Evolutionary conservation across 257 asterid species (phyloP).

Genomic region (Gentiana macrophylla): DNA sequence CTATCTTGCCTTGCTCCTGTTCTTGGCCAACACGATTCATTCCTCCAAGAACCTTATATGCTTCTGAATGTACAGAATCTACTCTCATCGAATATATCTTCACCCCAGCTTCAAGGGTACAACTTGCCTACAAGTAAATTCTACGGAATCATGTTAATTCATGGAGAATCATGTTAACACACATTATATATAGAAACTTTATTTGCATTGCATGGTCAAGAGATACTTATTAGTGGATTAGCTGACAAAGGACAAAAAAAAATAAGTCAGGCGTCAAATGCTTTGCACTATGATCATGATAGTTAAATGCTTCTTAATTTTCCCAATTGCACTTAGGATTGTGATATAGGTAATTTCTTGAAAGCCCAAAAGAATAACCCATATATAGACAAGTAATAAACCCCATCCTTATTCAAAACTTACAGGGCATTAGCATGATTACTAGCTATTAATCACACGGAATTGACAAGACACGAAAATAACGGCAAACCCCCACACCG

Average conservation of each 20-base stretch:
- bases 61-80: slow-evolving; percentile 93
- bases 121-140: slow-evolving; percentile 64
- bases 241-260: no score
- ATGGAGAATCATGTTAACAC: not conserved
- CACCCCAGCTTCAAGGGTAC: slow-evolving; percentile 98
- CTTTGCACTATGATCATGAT: no score
- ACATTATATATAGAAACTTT: not conserved
- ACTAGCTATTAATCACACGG: no score
- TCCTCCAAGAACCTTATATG: slow-evolving; percentile 95
- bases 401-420: no score
- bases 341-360: no score
- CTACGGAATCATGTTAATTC: not conserved
- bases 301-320: no score
- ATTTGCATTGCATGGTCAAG: not conserved
- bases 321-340: not conserved
- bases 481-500: no score
- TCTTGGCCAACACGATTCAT: slow-evolving; percentile 90
- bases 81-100: slow-evolving; percentile 96
- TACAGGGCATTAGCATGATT: no score
- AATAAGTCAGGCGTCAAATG: no score
- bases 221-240: not conserved
- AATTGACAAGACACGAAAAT: no score
- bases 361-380: no score
- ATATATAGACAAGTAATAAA: no score
- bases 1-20: slow-evolving; percentile 55